Conservation (phyloP, 208 protist species). For the Wallacemonas rigidus region DNA sequence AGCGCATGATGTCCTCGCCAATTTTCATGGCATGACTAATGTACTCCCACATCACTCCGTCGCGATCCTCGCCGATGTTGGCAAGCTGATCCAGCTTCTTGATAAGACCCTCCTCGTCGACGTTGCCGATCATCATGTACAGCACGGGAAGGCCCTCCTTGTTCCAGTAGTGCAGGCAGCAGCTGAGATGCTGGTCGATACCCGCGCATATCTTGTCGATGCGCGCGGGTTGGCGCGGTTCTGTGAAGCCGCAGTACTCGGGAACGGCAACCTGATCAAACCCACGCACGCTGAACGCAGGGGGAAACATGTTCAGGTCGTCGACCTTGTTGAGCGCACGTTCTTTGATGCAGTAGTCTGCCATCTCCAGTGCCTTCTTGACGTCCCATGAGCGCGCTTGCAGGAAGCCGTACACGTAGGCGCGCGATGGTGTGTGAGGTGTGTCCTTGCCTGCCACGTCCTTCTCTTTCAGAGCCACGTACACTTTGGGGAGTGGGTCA, state of each 20-base stretch:
- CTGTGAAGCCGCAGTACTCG: conserved; percentile 14
- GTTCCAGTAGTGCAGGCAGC: conserved; percentile 46
- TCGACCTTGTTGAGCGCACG: conserved; percentile 37
- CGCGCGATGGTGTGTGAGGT: conserved; percentile 39
- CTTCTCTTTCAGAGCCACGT: conserved; percentile 24
- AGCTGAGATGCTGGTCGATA: conserved; percentile 27
- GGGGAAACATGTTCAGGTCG: conserved; percentile 37
- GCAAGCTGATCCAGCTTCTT: conserved; percentile 34
- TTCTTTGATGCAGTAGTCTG: conserved; percentile 32
- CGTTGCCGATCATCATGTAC: conserved; percentile 37
- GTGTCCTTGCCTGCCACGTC: conserved; percentile 31
- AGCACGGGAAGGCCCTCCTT: conserved; percentile 38
- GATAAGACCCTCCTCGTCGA: conserved; percentile 30
- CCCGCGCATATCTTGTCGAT: conserved; percentile 40
- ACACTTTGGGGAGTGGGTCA: conserved; percentile 26
- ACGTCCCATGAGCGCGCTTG: conserved; percentile 61
- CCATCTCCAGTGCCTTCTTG: conserved; percentile 61
- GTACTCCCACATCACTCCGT: conserved; percentile 38
- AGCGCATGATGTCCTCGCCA: conserved; percentile 18
- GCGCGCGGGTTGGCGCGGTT: conserved; percentile 15
- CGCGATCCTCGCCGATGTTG: conserved; percentile 33
- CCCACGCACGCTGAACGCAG: conserved; percentile 55
- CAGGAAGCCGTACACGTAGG: conserved; percentile 63
- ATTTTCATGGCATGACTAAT: conserved; percentile 19
- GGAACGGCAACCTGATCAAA: conserved; percentile 42